Evolutionary conservation across 2,329 filamentous ascomycete species (phyloP).

Genomic region (Stachybotrys elegans): DNA sequence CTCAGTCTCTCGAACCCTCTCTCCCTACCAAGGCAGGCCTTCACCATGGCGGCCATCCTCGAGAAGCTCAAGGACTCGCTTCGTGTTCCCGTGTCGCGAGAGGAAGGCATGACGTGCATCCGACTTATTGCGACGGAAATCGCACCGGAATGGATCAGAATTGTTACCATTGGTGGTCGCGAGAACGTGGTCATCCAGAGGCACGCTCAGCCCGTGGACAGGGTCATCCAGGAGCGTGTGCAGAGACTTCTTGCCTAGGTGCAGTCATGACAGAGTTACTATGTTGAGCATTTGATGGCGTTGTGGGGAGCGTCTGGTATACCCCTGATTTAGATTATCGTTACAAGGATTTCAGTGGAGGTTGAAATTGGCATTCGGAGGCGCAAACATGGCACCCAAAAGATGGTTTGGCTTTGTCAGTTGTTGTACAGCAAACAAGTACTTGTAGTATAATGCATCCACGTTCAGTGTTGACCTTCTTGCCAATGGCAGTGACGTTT

Average conservation of each 20-base stretch:
- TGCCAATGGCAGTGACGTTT: no score
- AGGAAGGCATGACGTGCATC: conserved; percentile 47
- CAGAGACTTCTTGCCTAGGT: conserved; percentile 24
- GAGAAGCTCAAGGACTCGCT: conserved; percentile 66
- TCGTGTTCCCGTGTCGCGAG: conserved; percentile 45
- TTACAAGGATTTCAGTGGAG: no score
- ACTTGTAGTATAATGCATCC: no score
- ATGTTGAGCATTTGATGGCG: no score
- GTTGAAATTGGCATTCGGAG: no score
- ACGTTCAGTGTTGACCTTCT: no score
- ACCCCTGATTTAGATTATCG: no score
- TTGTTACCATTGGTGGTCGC: conserved; percentile 45
- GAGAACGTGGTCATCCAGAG: conserved; percentile 55
- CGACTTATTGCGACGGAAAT: conserved; percentile 48
- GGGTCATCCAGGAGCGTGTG: conserved; percentile 31
- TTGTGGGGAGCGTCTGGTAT: no score
- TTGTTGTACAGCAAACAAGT: no score
- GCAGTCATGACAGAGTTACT: no score
- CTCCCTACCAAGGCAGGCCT: conserved; percentile 54
- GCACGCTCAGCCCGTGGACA: conserved; percentile 32
- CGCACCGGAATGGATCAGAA: conserved; percentile 50
- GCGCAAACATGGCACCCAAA: no score
- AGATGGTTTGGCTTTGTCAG: no score
- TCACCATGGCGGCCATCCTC: conserved; percentile 58
- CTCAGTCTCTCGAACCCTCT: conserved; percentile 49